phyloP scores from a whole-genome alignment of 2,329 filamentous ascomycete species.

The Colletotrichum liriopes region DNA sequence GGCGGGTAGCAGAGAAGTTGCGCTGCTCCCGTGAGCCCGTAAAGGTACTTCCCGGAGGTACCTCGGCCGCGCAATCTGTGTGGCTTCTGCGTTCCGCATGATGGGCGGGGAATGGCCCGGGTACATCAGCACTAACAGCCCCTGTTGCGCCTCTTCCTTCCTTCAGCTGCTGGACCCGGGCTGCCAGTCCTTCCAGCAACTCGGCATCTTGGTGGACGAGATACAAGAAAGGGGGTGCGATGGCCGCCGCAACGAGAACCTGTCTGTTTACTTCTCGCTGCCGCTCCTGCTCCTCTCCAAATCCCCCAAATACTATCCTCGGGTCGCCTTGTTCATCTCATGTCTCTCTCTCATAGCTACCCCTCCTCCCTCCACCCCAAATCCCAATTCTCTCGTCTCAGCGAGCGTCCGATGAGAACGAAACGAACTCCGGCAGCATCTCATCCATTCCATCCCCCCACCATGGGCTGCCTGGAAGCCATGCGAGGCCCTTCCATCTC shows the following conservation, averaged over 20 bases:
- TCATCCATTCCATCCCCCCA: constrained; percentile 1
- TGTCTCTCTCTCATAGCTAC: neutral
- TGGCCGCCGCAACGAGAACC: neutral
- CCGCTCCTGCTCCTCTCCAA: too few relatives aligned
- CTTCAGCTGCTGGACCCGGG: neutral
- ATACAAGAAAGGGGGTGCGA: too few relatives aligned
- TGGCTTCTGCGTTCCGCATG: neutral
- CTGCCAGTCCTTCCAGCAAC: too few relatives aligned
- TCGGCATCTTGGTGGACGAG: too few relatives aligned
- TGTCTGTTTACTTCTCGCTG: neutral
- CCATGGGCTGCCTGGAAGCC: neutral
- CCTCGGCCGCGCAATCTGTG: neutral
- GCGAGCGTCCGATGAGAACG: neutral
- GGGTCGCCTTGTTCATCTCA: constrained; percentile 30
- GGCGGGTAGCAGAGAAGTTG: neutral
- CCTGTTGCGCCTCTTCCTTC: neutral
- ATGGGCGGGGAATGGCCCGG: neutral
- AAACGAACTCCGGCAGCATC: neutral
- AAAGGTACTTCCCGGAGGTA: constrained; percentile 11
- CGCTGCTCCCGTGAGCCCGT: too few relatives aligned
- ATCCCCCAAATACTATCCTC: too few relatives aligned
- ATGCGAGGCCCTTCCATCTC: constrained; percentile 16
- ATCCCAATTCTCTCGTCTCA: neutral
- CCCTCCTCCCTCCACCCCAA: too few relatives aligned
- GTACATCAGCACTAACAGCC: neutral